Base-by-base conservation (phyloP, 192 early-diverging fungal species). In the Backusella parvicylindrica region DNA sequence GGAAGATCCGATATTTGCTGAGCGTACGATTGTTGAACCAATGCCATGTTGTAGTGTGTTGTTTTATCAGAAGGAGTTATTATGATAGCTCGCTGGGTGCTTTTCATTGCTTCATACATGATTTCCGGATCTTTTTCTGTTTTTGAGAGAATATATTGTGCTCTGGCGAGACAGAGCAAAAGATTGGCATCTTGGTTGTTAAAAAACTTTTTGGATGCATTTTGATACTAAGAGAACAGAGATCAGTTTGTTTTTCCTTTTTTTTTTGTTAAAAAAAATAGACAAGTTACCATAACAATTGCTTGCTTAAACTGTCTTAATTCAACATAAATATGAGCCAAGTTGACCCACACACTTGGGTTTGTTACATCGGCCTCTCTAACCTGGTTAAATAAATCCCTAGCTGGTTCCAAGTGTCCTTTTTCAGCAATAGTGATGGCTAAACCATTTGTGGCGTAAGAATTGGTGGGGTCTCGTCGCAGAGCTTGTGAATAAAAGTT, bases 401-500 rank as follows among this genome's bases (percentile, higher is more conserved):
- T 79, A 0, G 95, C 94, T 9, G 92, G 89, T 6, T 81, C 73
- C 9, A 86, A 75, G 35, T 82, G 74, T 0, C 89, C 91, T 15
- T 82, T 82, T 75, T 96, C 95, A 67, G 93, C 94, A 70, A 96
- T 76, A 6, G 91, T 87, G 60, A 97, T 94, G 6, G 92, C 96
- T 35, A 95, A 84, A 21, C 97, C 97, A 56, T 94, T 91, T 0
- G 92, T 93, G 1, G 95, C 97, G 37, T 92, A 91, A 0, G 89
- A 85, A 73, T 95, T 95, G 64, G 74, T 78, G 8, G 81, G 79
- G 72, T 98, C 96, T 3, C 88, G 74, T 70, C 85, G 78, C 50
- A 96, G 64, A 6, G 86, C 90, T 76, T 92, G 94, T 40, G 90
- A 88, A 75, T 94, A 97, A 71, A 93, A 97, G 77, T 95, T 92